Conservation (phyloP, 345 rosid species). For the Lagerstroemia speciosa region DNA sequence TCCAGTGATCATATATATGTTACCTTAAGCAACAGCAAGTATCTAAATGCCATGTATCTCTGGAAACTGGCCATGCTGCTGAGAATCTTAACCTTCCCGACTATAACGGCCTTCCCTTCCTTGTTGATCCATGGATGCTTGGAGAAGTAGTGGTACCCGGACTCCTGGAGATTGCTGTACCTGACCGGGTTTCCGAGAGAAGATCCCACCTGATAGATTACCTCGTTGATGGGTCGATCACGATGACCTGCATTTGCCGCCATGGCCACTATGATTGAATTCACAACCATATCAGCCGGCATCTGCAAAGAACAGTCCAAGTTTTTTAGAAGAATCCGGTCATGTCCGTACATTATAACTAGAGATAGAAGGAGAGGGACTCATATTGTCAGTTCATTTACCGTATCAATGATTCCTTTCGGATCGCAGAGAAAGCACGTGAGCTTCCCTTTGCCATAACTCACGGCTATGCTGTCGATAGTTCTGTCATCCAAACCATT, state of each 20-base stretch:
- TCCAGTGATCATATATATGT: too few relatives aligned
- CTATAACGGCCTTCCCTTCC: slow-evolving; percentile 60
- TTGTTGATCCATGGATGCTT: slow-evolving; percentile 72
- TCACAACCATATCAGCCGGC: slow-evolving; percentile 91
- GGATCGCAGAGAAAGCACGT: slow-evolving; percentile 61
- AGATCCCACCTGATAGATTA: slow-evolving; percentile 72
- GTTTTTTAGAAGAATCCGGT: background rate
- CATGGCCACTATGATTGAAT: slow-evolving; percentile 48
- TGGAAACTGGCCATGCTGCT: slow-evolving; percentile 64
- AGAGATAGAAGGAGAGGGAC: too few relatives aligned
- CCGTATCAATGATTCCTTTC: slow-evolving; percentile 58
- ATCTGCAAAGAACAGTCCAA: slow-evolving; percentile 23
- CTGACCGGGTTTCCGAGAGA: slow-evolving; percentile 45
- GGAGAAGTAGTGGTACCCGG: slow-evolving; percentile 39
- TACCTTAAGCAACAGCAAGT: slow-evolving; percentile 58
- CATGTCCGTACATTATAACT: too few relatives aligned
- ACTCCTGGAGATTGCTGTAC: slow-evolving; percentile 31
- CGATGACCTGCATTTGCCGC: slow-evolving; percentile 31
- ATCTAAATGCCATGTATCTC: slow-evolving; percentile 59
- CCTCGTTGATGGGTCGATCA: background rate
- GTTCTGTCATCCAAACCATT: slow-evolving; percentile 37
- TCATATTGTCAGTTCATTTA: slow-evolving; percentile 11
- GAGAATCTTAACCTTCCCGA: slow-evolving; percentile 34
- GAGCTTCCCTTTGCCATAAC: slow-evolving; percentile 71
- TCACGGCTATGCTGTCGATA: slow-evolving; percentile 64